phyloP scores from a whole-genome alignment of 306 rosid genomes.

The Cucurbita ficifolia region DNA sequence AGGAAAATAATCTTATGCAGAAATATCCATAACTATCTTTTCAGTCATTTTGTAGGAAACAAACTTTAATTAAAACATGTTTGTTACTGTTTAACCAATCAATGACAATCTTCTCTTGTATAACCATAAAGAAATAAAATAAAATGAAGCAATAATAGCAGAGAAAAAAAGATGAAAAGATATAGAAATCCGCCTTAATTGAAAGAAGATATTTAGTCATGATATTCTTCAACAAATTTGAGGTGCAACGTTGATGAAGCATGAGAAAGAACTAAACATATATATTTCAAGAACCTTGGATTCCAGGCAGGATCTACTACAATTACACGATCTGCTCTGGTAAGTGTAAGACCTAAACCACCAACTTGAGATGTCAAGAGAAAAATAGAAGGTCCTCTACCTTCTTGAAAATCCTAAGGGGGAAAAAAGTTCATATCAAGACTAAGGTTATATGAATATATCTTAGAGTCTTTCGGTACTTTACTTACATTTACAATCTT shows the following conservation, averaged over 20 bases:
- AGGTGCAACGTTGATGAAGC: background rate
- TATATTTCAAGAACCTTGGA: constrained; percentile 46
- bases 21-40: background rate
- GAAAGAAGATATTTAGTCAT: background rate
- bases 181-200: background rate
- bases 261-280: background rate
- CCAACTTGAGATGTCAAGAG: constrained; percentile 97
- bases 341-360: constrained; percentile 90
- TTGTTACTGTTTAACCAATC: background rate
- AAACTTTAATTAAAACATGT: background rate
- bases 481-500: constrained; percentile 61
- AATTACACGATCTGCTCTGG: constrained; percentile 94
- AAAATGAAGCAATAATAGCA: background rate
- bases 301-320: constrained; percentile 99
- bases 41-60: background rate
- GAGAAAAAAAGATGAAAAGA: background rate
- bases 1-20: background rate
- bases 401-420: constrained; percentile 79
- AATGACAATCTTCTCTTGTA: background rate
- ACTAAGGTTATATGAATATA: background rate
- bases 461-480: background rate
- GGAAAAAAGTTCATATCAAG: background rate
- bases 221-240: background rate
- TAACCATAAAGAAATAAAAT: background rate
- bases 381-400: constrained; percentile 63